Evolutionary conservation across 208 protist species (phyloP), one percentile per base, ranked within the genome.

Genomic region (Trypanosoma rangeli): DNA sequence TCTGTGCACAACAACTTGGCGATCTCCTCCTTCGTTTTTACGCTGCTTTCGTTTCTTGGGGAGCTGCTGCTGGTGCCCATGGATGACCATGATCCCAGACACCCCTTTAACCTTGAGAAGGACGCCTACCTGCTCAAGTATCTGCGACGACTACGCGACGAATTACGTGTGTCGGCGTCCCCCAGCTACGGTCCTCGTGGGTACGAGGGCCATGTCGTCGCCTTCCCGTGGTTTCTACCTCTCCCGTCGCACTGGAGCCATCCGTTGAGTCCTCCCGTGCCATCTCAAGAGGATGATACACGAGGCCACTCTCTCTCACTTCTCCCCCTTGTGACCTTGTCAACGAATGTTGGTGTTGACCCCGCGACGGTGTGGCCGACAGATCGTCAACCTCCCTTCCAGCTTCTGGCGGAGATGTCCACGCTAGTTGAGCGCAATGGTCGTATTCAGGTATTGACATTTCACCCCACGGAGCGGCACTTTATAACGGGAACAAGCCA

Each of bases 81-180:
- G 67, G 91, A 96, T 70, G 91, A 93, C 67, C 62, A 73, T 65
- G 91, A 96, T 64, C 83, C 85, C 16, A 76, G 87, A 44, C 68
- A 89, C 60, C 78, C 79, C 22, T 87, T 91, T 68, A 90, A 90
- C 70, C 76, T 86, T 15, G 75, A 83, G 48, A 87, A 83, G 57
- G 70, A 85, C 39, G 61, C 74, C 42, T 70, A 66, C 20, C 18
- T 92, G 57, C 72, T 82, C 37, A 64, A 67, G 22, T 87, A 89
- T 76, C 42, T 79, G 37, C 76, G 74, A 33, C 75, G 60, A 22
- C 64, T 86, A 7, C 61, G 78, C 29, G 65, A 69, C 46, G 76
- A 74, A 39, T 73, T 90, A 57, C 80, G 79, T 48, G 62, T 70
- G 42, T 68, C 73, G 26, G 61, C 70, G 22, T 44, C 66, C 5